Percentiles rank a stretch among this genome's conserved stretches.
phyloP scores from a whole-genome alignment of 441 rosid genomes.

The Populus trichocarpa region DNA sequence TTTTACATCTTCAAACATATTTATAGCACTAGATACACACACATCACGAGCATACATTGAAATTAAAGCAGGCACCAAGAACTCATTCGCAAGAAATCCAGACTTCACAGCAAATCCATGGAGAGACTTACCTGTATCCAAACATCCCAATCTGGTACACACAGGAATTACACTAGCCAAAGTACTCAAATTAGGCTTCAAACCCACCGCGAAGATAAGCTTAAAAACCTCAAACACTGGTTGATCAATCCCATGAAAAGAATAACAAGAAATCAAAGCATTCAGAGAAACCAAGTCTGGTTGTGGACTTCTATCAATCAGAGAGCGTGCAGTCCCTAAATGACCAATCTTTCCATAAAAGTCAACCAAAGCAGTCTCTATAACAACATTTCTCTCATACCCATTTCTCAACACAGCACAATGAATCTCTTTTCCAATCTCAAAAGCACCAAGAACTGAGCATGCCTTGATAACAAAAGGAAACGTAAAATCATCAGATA shows the following conservation, averaged over 20 bases:
- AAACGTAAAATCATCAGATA: slow-evolving; percentile 37
- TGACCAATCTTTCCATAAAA: slow-evolving; percentile 35
- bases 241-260: slow-evolving; percentile 33
- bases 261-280: slow-evolving; percentile 46
- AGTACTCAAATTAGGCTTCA: slow-evolving; percentile 47
- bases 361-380: slow-evolving; percentile 36
- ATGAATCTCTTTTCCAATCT: slow-evolving; percentile 35
- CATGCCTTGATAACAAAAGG: slow-evolving; percentile 50
- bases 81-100: slow-evolving; percentile 28
- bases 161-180: slow-evolving; percentile 40
- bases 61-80: slow-evolving; percentile 46
- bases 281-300: slow-evolving; percentile 55
- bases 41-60: slow-evolving; percentile 38
- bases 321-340: slow-evolving; percentile 24
- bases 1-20: slow-evolving; percentile 29
- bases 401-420: slow-evolving; percentile 44
- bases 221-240: slow-evolving; percentile 33
- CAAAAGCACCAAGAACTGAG: slow-evolving; percentile 29
- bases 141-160: slow-evolving; percentile 33
- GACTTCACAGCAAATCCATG: slow-evolving; percentile 44
- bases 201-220: slow-evolving; percentile 22
- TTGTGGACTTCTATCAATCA: slow-evolving; percentile 40
- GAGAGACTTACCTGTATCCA: slow-evolving; percentile 31
- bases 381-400: slow-evolving; percentile 32
- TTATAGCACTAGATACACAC: slow-evolving; percentile 27